Evolutionary conservation across 192 early-diverging fungal species (phyloP).

Genomic region (Backusella liffmaniae): DNA sequence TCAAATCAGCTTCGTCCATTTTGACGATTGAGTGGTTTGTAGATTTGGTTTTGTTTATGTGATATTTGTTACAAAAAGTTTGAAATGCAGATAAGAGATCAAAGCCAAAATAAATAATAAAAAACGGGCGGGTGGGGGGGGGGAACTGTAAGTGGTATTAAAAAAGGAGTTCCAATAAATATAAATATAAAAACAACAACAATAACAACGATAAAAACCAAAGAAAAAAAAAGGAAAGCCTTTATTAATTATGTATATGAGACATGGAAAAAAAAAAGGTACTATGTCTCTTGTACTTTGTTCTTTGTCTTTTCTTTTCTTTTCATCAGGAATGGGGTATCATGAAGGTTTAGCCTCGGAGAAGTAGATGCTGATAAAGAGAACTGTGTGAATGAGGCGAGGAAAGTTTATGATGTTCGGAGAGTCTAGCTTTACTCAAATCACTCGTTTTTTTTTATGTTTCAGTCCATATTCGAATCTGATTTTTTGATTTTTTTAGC

Average conservation of each 20-base stretch:
- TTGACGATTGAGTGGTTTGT: background rate
- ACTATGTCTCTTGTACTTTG: background rate
- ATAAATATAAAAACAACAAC: conserved; percentile 6
- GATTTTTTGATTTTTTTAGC: conserved; percentile 35
- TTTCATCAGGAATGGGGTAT: conserved; percentile 1
- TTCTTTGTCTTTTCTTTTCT: conserved; percentile 1
- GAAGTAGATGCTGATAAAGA: background rate
- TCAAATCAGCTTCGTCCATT: background rate
- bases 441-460: background rate
- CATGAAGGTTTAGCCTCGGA: conserved; percentile 8
- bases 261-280: conserved; percentile 1
- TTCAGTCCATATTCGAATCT: conserved; percentile 18
- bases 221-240: background rate
- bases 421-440: background rate
- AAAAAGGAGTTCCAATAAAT: background rate
- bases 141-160: background rate
- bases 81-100: background rate
- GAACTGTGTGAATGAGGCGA: background rate
- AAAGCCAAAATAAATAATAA: conserved; percentile 8
- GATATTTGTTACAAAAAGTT: background rate
- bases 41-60: background rate
- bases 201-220: conserved; percentile 14
- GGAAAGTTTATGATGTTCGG: background rate
- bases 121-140: background rate
- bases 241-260: conserved; percentile 8